Evolutionary conservation across 768 basidiomycete species (phyloP), one percentile per base, ranked within the genome.

Genomic region (Leccinum subgranulosum): DNA sequence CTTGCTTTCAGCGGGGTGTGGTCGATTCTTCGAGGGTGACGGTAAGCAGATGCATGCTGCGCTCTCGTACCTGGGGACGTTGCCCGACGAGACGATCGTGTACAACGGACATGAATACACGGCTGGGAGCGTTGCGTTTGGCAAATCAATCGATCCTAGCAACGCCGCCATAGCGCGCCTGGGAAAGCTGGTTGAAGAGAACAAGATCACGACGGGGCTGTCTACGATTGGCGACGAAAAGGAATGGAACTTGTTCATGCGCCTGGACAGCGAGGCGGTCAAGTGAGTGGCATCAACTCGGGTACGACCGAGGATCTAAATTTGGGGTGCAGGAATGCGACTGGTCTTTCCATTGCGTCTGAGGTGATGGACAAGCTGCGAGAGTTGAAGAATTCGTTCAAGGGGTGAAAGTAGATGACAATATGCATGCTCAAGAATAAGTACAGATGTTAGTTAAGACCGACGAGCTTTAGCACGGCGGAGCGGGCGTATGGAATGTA

Each of bases 81-180:
- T 98, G 21, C 94, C 95, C 0, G 79, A 87, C 64, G 77, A 85
- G 55, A 98, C 94, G 1, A 71, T 90, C 49, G 85, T 91, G 11
- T 93, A 90, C 76, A 85, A 86, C 65, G 95, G 96, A 0, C 95
- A 98, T 74, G 95, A 98, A 72, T 97, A 97, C 76, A 96, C 94
- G 6, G 75, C 75, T 3, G 81, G 82, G 36, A 94, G 81, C 64
- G 73, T 86, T 43, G 82, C 84, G 15, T 97, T 96, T 71, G 93
- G 79, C 3, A 80, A 77, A 62, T 72, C 76, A 33, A 72, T 93
- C 47, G 81, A 83, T 54, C 86, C 88, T 25, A 79, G 77, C 0
- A 93, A 89, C 68, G 57, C 77, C 23, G 88, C 77, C 2, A 71
- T 96, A 46, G 73, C 70, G 28, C 79, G 83, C 28, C 81, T 97